Evolutionary conservation across 2,329 filamentous ascomycete genomes (phyloP).

Genomic region (Bipolaris bicolor): DNA sequence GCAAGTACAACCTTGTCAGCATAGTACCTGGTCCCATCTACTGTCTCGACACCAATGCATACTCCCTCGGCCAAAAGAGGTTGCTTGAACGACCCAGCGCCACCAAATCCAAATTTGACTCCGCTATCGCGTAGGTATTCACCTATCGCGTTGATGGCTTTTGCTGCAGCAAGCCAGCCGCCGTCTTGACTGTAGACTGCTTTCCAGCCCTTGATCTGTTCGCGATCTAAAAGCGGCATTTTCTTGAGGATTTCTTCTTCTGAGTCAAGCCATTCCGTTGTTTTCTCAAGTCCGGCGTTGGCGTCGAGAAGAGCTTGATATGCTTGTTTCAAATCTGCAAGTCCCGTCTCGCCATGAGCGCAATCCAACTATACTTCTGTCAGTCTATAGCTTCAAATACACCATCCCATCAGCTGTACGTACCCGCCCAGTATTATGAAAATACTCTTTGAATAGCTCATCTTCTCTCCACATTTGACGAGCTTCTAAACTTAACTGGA

Average conservation of each 20-base stretch:
- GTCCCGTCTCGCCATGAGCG: slow-evolving; percentile 47
- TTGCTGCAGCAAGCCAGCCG: slow-evolving; percentile 57
- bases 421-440: slow-evolving; percentile 54
- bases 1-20: slow-evolving; percentile 55
- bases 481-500: slow-evolving; percentile 41
- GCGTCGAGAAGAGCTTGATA: slow-evolving; percentile 48
- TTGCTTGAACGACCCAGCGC: slow-evolving; percentile 53
- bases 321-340: slow-evolving; percentile 42
- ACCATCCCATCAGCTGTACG: neutral
- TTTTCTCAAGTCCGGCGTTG: slow-evolving; percentile 44
- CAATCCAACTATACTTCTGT: slow-evolving; percentile 34
- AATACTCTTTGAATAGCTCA: slow-evolving; percentile 54
- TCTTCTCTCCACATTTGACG: slow-evolving; percentile 55
- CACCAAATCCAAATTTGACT: slow-evolving; percentile 53
- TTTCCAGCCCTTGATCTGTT: slow-evolving; percentile 57
- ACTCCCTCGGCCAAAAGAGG: slow-evolving; percentile 49
- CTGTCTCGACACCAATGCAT: slow-evolving; percentile 52
- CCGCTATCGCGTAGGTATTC: slow-evolving; percentile 47
- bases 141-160: slow-evolving; percentile 57
- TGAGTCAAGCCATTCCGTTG: slow-evolving; percentile 52
- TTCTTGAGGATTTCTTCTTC: slow-evolving; percentile 54
- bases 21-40: slow-evolving; percentile 51
- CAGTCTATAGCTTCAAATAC: neutral
- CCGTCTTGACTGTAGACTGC: slow-evolving; percentile 53
- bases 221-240: slow-evolving; percentile 49